phyloP scores from a whole-genome alignment of 345 rosid genomes.

The Gossypium rotundifolium region DNA sequence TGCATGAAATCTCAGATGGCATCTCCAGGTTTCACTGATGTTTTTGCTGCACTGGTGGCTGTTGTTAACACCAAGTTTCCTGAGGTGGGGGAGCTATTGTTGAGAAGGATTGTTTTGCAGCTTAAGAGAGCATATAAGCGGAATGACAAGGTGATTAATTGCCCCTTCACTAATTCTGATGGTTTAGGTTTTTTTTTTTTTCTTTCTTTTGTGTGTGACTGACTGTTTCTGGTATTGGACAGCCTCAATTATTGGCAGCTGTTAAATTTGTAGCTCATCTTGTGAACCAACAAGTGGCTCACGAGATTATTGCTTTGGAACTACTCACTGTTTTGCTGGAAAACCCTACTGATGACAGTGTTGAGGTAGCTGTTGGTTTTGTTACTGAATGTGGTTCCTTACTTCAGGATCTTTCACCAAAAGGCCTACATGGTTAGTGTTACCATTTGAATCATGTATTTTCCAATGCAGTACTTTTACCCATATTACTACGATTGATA shows the following conservation, averaged over 20 bases:
- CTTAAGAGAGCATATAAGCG: conserved; percentile 93
- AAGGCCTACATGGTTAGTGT: conserved; percentile 69
- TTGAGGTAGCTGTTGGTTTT: conserved; percentile 93
- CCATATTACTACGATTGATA: not conserved
- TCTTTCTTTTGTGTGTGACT: not conserved
- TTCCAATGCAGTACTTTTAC: not conserved
- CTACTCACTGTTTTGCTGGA: conserved; percentile 67
- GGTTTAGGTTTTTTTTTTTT: not conserved
- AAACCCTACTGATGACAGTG: conserved; percentile 86
- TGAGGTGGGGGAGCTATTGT: conserved; percentile 73
- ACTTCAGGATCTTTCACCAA: conserved; percentile 85
- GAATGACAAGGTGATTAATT: conserved; percentile 62
- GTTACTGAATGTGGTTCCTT: conserved; percentile 87
- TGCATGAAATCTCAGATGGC: conserved; percentile 99
- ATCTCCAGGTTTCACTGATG: conserved; percentile 84
- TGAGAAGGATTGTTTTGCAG: conserved; percentile 85
- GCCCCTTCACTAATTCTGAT: not conserved
- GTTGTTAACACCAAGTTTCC: conserved; percentile 85
- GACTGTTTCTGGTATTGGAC: conserved; percentile 10
- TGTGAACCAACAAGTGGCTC: conserved; percentile 92
- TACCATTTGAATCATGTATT: not conserved
- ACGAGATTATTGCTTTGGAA: conserved; percentile 78
- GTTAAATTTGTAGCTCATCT: conserved; percentile 92
- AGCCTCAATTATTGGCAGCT: conserved; percentile 93
- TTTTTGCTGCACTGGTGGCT: conserved; percentile 80